A percentile compares a stretch with the other conserved stretches of the same genome.
These are phyloP conservation scores for Cercophora newfieldiana DNA, from an alignment of 495 filamentous ascomycete genomes.

Conservation along the genomic window DNA sequence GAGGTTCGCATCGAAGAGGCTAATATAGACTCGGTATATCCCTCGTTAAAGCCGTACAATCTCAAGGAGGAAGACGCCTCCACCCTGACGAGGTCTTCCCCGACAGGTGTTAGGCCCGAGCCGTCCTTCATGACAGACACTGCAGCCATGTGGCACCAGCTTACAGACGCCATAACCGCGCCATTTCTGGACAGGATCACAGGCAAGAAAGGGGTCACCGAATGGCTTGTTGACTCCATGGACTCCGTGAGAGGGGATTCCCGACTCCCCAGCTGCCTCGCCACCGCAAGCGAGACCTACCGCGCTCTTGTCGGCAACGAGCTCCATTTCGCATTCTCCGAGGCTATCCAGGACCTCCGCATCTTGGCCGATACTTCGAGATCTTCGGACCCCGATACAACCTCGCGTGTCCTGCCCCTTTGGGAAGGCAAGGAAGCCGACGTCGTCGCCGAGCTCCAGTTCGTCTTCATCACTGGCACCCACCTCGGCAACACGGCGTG, in stretches of 20 bases:
- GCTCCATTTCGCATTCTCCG: slow-evolving; percentile 56
- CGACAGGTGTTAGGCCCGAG: not conserved
- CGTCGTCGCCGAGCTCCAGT: slow-evolving; percentile 84
- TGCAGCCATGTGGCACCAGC: slow-evolving; percentile 37
- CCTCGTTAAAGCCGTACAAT: slow-evolving; percentile 42
- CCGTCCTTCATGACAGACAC: slow-evolving; percentile 17
- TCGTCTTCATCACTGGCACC: slow-evolving; percentile 77
- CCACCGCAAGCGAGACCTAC: slow-evolving; percentile 21
- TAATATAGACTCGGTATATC: slow-evolving; percentile 37
- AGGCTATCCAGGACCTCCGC: slow-evolving; percentile 65
- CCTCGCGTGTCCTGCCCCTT: slow-evolving; percentile 30
- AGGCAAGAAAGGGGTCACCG: slow-evolving; percentile 36
- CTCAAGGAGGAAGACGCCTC: slow-evolving; percentile 12
- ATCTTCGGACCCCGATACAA: slow-evolving; percentile 34
- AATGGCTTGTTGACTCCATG: slow-evolving; percentile 55
- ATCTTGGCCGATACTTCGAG: slow-evolving; percentile 64
- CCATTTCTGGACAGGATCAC: slow-evolving; percentile 51
- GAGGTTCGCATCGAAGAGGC: slow-evolving; percentile 38
- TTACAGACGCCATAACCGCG: slow-evolving; percentile 53
- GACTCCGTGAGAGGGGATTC: slow-evolving; percentile 36
- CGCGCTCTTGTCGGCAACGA: slow-evolving; percentile 16
- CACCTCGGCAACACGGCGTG: slow-evolving; percentile 84
- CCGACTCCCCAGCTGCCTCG: slow-evolving; percentile 24
- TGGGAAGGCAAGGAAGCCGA: slow-evolving; percentile 40
- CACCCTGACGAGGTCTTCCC: not conserved